Base-by-base conservation (phyloP, 2,329 filamentous ascomycete genomes). In the Fusarium napiforme region DNA sequence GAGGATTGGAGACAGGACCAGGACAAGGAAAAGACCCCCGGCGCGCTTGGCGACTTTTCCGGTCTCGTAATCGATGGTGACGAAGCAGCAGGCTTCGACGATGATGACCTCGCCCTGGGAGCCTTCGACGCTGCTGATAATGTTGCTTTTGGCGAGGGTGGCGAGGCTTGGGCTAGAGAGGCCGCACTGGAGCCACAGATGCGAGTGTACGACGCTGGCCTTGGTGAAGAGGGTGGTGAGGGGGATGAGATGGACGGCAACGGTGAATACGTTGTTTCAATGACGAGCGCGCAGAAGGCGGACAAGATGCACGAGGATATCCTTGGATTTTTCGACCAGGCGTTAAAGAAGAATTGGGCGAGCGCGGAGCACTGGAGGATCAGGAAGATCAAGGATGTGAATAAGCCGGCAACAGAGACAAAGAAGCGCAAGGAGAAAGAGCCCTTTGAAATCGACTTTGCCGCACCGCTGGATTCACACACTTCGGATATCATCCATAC, bases 281-380 rank as follows among this genome's bases (percentile, higher is more conserved):
- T 97, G 85, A 90, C 89, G 45, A 92, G 93, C 75, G 84, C 87
- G 7, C 82, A 84, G 56, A 90, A 90, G 61, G 87, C 87, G 57
- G 93, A 94, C 77, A 87, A 87, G 79, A 84, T 92, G 81, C 95
- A 98, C 79, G 94, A 98, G 76, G 96, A 97, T 78, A 97, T 99
- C 65, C 88, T 99, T n/a, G 93, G 93, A 79, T 99, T 98, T 84
- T 99, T 99, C 79, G 96, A 99, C 81, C 94, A 97, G 79, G 95
- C 96, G 5, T 85, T 98, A 47, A 94, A 96, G 80, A 98, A 97
- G 87, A 98, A 98, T 79, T 99, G 96, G 96, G 92, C 93, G 10
- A 97, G 95, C 55, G 96, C 96, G n/a, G 96, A 98, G 81, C 96
- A 99, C 83, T 99, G 96, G 96, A 92, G 96, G 75, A 98, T 99